Percentiles rank a stretch among this genome's conserved stretches.
phyloP scores from a whole-genome alignment of 805 yeast genomes.

The Clavispora phyllophila region DNA sequence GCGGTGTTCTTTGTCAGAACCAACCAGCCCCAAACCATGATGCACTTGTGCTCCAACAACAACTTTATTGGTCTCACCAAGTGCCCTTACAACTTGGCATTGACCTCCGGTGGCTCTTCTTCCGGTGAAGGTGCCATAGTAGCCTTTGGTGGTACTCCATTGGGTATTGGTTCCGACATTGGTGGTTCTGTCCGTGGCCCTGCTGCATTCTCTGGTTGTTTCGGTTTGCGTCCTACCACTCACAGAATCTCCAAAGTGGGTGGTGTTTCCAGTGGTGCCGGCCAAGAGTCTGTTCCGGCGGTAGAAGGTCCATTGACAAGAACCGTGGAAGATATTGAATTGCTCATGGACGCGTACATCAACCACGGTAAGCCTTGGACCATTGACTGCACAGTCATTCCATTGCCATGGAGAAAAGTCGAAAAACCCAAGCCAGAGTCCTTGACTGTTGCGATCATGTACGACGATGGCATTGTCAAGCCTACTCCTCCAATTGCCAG shows the following conservation, averaged over 20 bases:
- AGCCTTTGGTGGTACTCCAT: conserved; percentile 52
- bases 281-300: conserved; percentile 61
- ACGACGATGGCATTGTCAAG: conserved; percentile 59
- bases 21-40: conserved; percentile 62
- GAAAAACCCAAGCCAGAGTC: conserved; percentile 32
- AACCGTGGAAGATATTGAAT: conserved; percentile 59
- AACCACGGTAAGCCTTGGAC: conserved; percentile 65
- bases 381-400: conserved; percentile 42
- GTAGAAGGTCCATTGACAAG: conserved; percentile 68
- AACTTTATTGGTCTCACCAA: conserved; percentile 55
- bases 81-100: conserved; percentile 52
- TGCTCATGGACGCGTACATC: conserved; percentile 59
- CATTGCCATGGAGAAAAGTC: conserved; percentile 51
- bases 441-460: conserved; percentile 57
- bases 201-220: conserved; percentile 58
- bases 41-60: conserved; percentile 63
- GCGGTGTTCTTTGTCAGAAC: conserved; percentile 64
- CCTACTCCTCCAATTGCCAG: conserved; percentile 64
- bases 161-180: conserved; percentile 67
- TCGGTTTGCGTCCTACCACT: conserved; percentile 60
- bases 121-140: conserved; percentile 69
- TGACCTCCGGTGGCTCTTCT: conserved; percentile 69
- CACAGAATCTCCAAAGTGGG: conserved; percentile 43
- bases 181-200: conserved; percentile 71
- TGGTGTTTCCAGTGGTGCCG: conserved; percentile 52